Base-by-base conservation (phyloP, 768 basidiomycete species). In the Termitomyces bulborhizus region DNA sequence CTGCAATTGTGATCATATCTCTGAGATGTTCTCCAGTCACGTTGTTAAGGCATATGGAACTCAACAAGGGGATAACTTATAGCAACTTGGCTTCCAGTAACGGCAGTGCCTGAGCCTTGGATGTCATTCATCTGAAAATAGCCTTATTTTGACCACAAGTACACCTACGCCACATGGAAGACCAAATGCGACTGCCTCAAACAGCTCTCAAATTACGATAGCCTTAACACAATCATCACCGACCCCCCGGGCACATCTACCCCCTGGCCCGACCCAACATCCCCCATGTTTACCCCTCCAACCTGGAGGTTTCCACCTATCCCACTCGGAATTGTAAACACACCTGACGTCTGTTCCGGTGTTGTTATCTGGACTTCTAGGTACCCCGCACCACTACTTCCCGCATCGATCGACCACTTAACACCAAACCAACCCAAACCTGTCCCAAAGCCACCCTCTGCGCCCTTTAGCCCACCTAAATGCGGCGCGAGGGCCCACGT, bases 381-480 rank as follows among this genome's bases (percentile, higher is more conserved):
- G 6, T 12, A 6, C n/a, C 44, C 21, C 15, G 5, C 5, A 1
- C 6, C 4, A 1, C 8, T 21, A 9, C 24, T 15, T 5, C 6
- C 15, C 4, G 5, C 36, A 0, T 1, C 31, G 34, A 70, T 57
- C 2, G 57, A 58, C 82, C 82, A 84, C 36, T 66, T 63, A 3
- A 72, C 79, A 7, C 75, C 74, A 60, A 73, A 84, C 71, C 74
- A 76, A 0, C 82, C 82, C 1, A 82, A 68, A 0, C 72, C 65
- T 1, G 82, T 83, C 60, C 74, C 74, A 57, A 82, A 83, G 0
- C 80, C 79, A 0, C 81, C 82, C 60, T 83, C 69, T 0, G 75
- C 79, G 1, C 56, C 56, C 64, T 8, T 73, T 72, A 3, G 72
- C 73, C 11, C 65, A 12, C 27, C 65, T 7, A 76, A 62, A 53